phyloP scores from a whole-genome alignment of 2,329 filamentous ascomycete genomes.

The Elsinoe ampelina region DNA sequence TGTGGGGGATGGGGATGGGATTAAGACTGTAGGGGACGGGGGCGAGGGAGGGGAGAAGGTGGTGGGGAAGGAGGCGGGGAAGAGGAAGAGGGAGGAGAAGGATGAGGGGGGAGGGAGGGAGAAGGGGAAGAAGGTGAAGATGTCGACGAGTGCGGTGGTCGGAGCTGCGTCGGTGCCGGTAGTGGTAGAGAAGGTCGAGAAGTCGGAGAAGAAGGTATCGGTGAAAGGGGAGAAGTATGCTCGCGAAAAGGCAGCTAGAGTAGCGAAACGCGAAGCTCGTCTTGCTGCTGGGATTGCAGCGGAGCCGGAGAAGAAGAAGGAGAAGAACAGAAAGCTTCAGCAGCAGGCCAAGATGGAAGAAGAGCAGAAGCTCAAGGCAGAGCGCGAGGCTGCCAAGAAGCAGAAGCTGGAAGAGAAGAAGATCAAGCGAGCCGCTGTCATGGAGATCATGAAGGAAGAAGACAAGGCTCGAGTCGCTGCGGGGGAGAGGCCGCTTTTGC shows the following conservation, averaged over 20 bases:
- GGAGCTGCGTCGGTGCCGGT: too few relatives aligned
- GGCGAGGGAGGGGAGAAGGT: constrained; percentile 5
- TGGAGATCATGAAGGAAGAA: constrained; percentile 16
- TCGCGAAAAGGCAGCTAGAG: neutral
- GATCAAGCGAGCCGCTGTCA: neutral
- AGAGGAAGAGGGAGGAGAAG: constrained; percentile 14
- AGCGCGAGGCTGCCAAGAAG: constrained; percentile 26
- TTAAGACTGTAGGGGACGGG: constrained; percentile 12
- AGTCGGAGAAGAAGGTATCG: neutral
- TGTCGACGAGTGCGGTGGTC: neutral
- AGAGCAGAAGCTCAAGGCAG: constrained; percentile 19
- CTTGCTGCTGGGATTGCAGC: neutral
- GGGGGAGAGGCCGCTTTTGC: neutral
- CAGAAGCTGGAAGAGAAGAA: constrained; percentile 25
- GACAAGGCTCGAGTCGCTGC: constrained; percentile 12
- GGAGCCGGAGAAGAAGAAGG: constrained; percentile 6
- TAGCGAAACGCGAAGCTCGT: neutral
- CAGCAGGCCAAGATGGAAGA: constrained; percentile 15
- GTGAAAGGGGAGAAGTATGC: constrained; percentile 16
- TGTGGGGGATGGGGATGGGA: neutral
- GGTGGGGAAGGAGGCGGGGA: too few relatives aligned
- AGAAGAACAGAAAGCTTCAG: constrained; percentile 16
- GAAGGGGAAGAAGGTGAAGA: constrained; percentile 13
- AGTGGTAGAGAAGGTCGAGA: constrained; percentile 14
- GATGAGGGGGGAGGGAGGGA: neutral